These are phyloP conservation scores for Aspergillus affinis DNA, from an alignment of 495 filamentous ascomycete species.

Conservation along the genomic window DNA sequence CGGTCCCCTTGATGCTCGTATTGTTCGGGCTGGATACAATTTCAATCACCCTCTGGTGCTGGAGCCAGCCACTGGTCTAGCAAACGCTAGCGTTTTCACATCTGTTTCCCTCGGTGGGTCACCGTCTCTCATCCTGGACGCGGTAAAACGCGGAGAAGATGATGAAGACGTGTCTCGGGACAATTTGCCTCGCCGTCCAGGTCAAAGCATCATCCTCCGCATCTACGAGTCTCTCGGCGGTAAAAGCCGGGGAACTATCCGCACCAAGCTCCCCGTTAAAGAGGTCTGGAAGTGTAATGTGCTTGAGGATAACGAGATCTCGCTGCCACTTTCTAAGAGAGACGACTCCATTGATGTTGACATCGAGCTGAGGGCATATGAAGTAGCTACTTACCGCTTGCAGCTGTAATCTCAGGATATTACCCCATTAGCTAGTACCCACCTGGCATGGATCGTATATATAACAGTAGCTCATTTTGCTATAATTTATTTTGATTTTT, in stretches of 20 bases:
- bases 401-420: conserved; percentile 51
- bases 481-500: background rate
- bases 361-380: conserved; percentile 78
- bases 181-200: conserved; percentile 65
- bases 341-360: conserved; percentile 48
- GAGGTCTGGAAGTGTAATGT: conserved; percentile 77
- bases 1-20: conserved; percentile 66
- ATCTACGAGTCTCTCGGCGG: conserved; percentile 94
- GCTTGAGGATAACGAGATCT: conserved; percentile 59
- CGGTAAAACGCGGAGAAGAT: conserved; percentile 90
- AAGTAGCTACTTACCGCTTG: conserved; percentile 83
- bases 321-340: conserved; percentile 46
- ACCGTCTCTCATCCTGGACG: conserved; percentile 71
- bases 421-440: background rate
- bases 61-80: conserved; percentile 19
- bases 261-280: conserved; percentile 65
- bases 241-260: conserved; percentile 63
- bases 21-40: conserved; percentile 78
- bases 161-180: conserved; percentile 81
- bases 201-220: conserved; percentile 75
- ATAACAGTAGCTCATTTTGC: background rate
- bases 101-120: conserved; percentile 57
- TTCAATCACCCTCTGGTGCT: conserved; percentile 82
- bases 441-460: background rate
- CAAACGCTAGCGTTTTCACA: conserved; percentile 33